These are phyloP conservation scores for Salix udensis DNA, from an alignment of 345 rosid genomes.

Conservation along the genomic window DNA sequence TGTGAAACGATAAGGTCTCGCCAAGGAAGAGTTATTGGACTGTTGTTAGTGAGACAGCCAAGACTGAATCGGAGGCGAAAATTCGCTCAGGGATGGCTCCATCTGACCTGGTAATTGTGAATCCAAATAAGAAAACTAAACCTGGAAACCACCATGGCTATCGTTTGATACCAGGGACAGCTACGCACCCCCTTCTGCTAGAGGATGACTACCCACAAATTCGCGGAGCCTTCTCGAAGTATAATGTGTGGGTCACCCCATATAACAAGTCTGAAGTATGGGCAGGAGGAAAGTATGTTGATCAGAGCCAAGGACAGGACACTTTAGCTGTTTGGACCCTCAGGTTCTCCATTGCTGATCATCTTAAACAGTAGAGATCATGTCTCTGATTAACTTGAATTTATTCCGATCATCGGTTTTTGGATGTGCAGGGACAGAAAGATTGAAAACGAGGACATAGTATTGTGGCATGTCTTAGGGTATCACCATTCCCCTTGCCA, in stretches of 20 bases:
- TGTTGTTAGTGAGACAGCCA: conserved; percentile 33
- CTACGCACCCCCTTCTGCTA: conserved; percentile 16
- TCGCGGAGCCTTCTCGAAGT: conserved; percentile 43
- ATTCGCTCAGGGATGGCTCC: conserved; percentile 25
- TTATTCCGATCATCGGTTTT: neutral
- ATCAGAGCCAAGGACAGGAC: conserved; percentile 49
- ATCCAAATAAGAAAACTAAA: conserved; percentile 44
- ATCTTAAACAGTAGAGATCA: neutral
- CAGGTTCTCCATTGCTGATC: conserved; percentile 18
- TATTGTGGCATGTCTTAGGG: conserved; percentile 50
- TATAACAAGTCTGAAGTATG: conserved; percentile 53
- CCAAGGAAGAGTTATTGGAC: conserved; percentile 62
- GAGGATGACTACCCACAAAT: conserved; percentile 46
- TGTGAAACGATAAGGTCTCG: neutral
- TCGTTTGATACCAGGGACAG: conserved; percentile 36
- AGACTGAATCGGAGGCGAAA: conserved; percentile 41
- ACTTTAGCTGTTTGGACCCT: conserved; percentile 44
- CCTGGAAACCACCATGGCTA: conserved; percentile 43
- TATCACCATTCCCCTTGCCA: conserved; percentile 53
- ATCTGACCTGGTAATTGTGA: conserved; percentile 33
- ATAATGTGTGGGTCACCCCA: conserved; percentile 56
- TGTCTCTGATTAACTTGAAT: neutral
- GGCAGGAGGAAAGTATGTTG: conserved; percentile 42
- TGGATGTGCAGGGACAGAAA: conserved; percentile 30
- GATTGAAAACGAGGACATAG: conserved; percentile 52